A percentile compares a stretch with the other conserved stretches of the same genome.
These are phyloP conservation scores for Bipolaris victoriae DNA, from an alignment of 2,329 filamentous ascomycete species.

Conservation along the genomic window DNA sequence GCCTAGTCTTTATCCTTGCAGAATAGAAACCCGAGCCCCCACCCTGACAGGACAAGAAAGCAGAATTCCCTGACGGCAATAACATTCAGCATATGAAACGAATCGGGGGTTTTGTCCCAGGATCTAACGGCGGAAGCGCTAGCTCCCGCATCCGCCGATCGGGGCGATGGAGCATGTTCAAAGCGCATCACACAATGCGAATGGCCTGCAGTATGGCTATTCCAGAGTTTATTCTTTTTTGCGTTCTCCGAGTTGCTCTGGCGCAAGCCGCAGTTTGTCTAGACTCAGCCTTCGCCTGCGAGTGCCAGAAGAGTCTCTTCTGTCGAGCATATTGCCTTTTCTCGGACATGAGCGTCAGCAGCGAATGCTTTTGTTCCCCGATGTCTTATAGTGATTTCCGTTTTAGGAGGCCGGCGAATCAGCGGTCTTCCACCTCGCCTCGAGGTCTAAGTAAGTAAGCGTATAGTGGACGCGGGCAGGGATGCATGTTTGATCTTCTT, in stretches of 20 bases:
- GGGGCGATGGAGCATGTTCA: background rate
- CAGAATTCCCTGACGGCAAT: too few species aligned
- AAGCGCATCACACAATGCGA: background rate
- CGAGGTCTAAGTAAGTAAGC: too few species aligned
- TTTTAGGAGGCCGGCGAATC: background rate
- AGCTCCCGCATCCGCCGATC: background rate
- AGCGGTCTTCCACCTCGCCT: background rate
- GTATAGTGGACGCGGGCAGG: too few species aligned
- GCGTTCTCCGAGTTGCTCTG: background rate
- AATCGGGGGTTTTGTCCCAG: background rate
- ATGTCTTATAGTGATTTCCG: background rate
- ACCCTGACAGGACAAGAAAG: too few species aligned
- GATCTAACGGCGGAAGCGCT: slow-evolving; percentile 1
- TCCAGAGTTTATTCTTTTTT: background rate
- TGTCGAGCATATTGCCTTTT: background rate
- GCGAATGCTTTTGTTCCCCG: background rate
- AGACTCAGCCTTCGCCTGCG: background rate
- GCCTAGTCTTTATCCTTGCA: background rate
- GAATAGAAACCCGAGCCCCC: background rate
- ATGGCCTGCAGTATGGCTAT: background rate
- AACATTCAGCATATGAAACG: background rate
- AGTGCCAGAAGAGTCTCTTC: background rate
- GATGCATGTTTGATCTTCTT: too few species aligned
- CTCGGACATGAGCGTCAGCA: background rate
- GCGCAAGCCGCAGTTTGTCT: background rate